Evolutionary conservation across 2,329 filamentous ascomycete genomes (phyloP), one percentile per base, ranked within the genome.

Genomic region (Aspergillus persii): DNA sequence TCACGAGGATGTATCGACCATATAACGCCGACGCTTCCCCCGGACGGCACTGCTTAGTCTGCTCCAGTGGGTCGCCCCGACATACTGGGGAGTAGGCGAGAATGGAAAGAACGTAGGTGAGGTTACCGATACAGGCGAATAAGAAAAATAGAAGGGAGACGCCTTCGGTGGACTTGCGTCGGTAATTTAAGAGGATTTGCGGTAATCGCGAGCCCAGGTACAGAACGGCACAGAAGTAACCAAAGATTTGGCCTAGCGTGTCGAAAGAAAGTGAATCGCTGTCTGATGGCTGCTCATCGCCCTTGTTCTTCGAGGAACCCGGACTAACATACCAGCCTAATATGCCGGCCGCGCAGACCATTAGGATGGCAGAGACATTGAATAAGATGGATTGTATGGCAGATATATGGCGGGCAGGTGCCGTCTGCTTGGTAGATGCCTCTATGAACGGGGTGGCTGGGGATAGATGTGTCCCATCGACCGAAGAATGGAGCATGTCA

Each of bases 131-230:
- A 72, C 94, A 98, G 4, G 95, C 95, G 73, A 99, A 98, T 26
- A 98, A 81, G 79, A 98, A 98, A 78, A 98, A 99, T 9, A 98
- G 83, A 78, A 97, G 87, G 64, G 90, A 94, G 23, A 99, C 89
- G 3, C 95, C 95, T 57, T 98, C 93, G 1, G 93, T 97, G 48
- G 89, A 93, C 79, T 96, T 96, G 63, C 95, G 89, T 23, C 91
- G 86, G 79, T 91, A 96, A 76, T 98, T 99, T 55, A 98, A 85
- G 7, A 97, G 82, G 1, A 99, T 82, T 78, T 99, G 95, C 0
- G 95, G 95, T 6, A 98, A 77, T 8, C 95, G 89, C 0, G 90
- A 95, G 26, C 91, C 91, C 9, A 98, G 90, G 71, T 99, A 98
- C 4, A 97, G 82, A 1, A 86, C 81, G 2, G 95, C 92, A 77